Evolutionary conservation across 2,329 filamentous ascomycete species (phyloP), one percentile per base, ranked within the genome.

Genomic region (Xylariaceae sp.): DNA sequence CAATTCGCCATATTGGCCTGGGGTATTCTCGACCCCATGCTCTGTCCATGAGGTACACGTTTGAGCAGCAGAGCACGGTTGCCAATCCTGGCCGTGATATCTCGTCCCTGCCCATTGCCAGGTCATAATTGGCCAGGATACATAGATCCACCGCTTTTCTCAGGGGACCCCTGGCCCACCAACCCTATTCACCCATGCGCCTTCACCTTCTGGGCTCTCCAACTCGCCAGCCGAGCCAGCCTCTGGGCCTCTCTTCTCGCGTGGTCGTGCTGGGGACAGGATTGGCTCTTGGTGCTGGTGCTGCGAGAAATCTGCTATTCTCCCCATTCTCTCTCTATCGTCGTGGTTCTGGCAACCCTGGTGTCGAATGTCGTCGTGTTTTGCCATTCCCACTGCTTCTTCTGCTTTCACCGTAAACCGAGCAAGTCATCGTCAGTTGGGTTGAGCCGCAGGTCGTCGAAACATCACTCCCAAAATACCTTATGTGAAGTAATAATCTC

Each of bases 151-250:
- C 42, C 47, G 15, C 27, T 18, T 27, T 42, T 22, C 12, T 39
- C 49, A 17, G 39, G 52, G 54, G 45, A 7, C 52, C 39, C 39
- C 52, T 14, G 33, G 12, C 33, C 4, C 12, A 14, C 33, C 33
- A 12, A 10, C 4, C 5, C 15, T n/a, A n/a, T 40, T 39, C 17
- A 43, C 48, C 54, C 39, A 18, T 33, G 30, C 48, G 41, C 33
- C 51, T 45, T 39, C 46, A 46, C 49, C 35, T 36, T 50, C 51
- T 47, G 44, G 38, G 42, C 41, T 47, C 44, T 47, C 52, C 48
- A 33, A 44, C 43, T 36, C 27, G n/a, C n/a, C n/a, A n/a, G n/a
- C 22, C 22, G 22, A 27, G 22, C n/a, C 22, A 27, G 22, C 22
- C 22, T 27, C 22, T 27, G 22, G 22, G 22, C 22, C 22, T 27